Conservation (phyloP, 176 grass and related monocot genomes). For the Aegilops speltoides region DNA sequence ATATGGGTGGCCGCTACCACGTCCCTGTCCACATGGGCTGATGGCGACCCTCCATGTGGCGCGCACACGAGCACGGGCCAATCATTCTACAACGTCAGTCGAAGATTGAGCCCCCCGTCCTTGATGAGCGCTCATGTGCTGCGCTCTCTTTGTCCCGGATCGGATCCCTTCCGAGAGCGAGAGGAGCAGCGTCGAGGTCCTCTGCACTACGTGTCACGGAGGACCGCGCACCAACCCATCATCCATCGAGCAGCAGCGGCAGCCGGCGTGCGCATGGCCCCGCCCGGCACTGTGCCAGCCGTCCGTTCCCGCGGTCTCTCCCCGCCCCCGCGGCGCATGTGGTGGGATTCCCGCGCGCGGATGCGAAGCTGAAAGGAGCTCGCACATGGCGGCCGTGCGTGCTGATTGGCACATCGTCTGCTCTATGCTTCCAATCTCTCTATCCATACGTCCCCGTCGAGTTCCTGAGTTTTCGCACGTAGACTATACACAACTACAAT, state of each 20-base stretch:
- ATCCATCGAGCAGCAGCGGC: background rate
- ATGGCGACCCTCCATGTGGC: slow-evolving; percentile 14
- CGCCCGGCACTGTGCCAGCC: background rate
- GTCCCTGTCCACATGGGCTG: slow-evolving; percentile 21
- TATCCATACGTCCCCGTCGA: background rate
- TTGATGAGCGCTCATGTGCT: background rate
- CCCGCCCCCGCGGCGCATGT: slow-evolving; percentile 15
- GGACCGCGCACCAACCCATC: background rate
- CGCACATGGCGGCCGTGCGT: slow-evolving; percentile 18
- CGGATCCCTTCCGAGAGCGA: background rate
- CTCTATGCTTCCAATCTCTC: background rate
- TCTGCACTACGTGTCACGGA: slow-evolving; percentile 1
- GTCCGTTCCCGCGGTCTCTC: background rate
- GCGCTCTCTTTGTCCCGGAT: background rate
- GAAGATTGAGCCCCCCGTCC: background rate
- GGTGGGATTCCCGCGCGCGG: slow-evolving; percentile 25
- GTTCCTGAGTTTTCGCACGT: background rate
- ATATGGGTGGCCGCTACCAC: background rate
- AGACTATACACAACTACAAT: background rate
- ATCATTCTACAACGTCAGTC: background rate
- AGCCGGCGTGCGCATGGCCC: background rate
- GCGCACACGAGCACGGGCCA: background rate
- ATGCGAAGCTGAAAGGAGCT: slow-evolving; percentile 22
- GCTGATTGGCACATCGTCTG: slow-evolving; percentile 23
- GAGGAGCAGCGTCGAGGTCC: too few species aligned